These are phyloP conservation scores for Annulohypoxylon truncatum DNA, from an alignment of 2,329 filamentous ascomycete genomes.

Conservation along the genomic window DNA sequence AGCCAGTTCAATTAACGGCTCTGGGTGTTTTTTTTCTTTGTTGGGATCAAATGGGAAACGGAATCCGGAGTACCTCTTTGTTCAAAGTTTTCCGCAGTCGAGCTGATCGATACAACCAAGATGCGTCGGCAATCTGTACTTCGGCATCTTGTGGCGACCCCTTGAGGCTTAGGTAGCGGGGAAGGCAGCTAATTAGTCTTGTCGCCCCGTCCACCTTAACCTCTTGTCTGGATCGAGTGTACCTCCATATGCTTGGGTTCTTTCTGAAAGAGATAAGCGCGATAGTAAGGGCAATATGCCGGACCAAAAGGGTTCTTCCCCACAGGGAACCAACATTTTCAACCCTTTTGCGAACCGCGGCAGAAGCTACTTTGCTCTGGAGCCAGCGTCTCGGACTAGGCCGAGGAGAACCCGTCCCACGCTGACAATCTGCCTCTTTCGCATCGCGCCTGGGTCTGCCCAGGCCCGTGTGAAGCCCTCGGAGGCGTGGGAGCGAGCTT, in stretches of 20 bases:
- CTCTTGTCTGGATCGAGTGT: constrained; percentile 34
- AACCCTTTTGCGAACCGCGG: constrained; percentile 44
- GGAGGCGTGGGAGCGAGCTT: constrained; percentile 48
- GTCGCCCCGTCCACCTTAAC: neutral
- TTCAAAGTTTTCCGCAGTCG: constrained; percentile 43
- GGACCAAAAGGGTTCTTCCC: constrained; percentile 36
- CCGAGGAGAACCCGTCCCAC: constrained; percentile 58
- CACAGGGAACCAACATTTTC: constrained; percentile 11
- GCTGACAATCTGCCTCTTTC: constrained; percentile 47
- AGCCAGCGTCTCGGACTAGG: constrained; percentile 69
- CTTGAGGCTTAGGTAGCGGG: constrained; percentile 19
- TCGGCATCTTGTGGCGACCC: constrained; percentile 36
- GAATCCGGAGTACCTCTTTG: constrained; percentile 29
- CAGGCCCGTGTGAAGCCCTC: constrained; percentile 35
- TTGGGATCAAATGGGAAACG: constrained; percentile 28
- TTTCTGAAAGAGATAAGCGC: constrained; percentile 70
- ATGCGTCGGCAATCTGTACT: constrained; percentile 36
- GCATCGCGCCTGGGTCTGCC: neutral
- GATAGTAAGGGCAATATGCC: constrained; percentile 64
- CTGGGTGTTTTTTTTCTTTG: constrained; percentile 32
- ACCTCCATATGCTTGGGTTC: constrained; percentile 54
- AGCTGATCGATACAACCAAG: constrained; percentile 43
- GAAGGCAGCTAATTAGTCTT: neutral
- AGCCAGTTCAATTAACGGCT: constrained; percentile 1
- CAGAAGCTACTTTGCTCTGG: constrained; percentile 65